Evolutionary conservation across 2,329 filamentous ascomycete genomes (phyloP).

Genomic region (Penicillium sp.): DNA sequence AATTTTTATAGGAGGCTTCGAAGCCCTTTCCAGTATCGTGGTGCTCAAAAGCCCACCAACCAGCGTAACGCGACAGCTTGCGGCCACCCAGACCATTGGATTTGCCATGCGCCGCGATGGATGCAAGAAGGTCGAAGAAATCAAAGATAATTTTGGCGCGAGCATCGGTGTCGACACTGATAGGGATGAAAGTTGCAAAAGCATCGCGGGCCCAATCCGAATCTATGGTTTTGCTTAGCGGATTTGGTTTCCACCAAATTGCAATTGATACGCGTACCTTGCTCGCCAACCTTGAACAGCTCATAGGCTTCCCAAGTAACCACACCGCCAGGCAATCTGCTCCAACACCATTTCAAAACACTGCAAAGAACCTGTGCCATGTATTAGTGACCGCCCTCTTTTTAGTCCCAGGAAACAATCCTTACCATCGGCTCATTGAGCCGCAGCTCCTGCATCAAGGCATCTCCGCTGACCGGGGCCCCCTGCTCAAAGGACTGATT

Average conservation of each 20-base stretch:
- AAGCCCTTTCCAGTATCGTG: conserved; percentile 85
- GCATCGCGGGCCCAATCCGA: conserved; percentile 88
- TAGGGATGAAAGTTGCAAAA: conserved; percentile 93
- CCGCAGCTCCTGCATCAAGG: conserved; percentile 79
- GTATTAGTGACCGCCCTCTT: background rate
- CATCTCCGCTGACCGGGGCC: conserved; percentile 62
- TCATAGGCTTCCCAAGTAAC: conserved; percentile 98
- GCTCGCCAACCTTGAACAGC: conserved; percentile 90
- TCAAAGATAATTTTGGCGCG: conserved; percentile 89
- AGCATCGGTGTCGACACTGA: conserved; percentile 85
- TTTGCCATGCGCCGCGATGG: conserved; percentile 90
- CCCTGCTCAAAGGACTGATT: conserved; percentile 64
- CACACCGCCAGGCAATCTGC: conserved; percentile 82
- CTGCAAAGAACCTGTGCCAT: conserved; percentile 78
- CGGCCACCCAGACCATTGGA: conserved; percentile 88
- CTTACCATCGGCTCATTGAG: conserved; percentile 91
- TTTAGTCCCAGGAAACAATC: background rate
- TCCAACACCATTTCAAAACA: conserved; percentile 98
- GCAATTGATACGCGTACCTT: conserved; percentile 58
- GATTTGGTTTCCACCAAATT: background rate
- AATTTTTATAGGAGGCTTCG: conserved; percentile 88
- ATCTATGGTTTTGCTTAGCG: conserved; percentile 57
- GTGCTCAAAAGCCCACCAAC: conserved; percentile 98
- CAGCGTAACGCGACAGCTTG: conserved; percentile 91
- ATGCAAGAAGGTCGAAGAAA: conserved; percentile 91